Conservation (phyloP, 1,284 basidiomycete genomes). For the Trichosporon sp. region DNA sequence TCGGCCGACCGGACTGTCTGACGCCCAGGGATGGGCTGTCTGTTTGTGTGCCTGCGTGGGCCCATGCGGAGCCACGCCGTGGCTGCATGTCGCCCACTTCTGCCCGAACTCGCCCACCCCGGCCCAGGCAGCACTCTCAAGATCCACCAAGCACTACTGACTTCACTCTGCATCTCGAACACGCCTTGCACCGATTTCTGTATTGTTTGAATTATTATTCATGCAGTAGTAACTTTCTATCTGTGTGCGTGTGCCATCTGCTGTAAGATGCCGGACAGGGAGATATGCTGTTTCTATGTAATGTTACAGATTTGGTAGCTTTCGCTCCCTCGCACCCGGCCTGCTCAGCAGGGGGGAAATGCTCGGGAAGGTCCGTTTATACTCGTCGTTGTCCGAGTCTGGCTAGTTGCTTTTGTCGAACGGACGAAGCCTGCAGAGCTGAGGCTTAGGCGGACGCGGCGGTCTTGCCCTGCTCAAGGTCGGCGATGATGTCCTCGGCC, state of each 20-base stretch:
- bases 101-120: background rate
- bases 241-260: background rate
- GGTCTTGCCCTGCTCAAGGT: conserved; percentile 67
- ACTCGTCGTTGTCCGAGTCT: background rate
- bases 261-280: background rate
- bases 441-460: conserved; percentile 21
- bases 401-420: background rate
- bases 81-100: no score
- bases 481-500: conserved; percentile 68
- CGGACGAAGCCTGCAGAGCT: background rate
- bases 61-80: background rate
- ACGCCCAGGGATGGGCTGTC: background rate
- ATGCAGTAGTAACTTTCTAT: background rate
- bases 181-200: background rate
- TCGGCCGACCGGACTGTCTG: background rate
- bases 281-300: background rate
- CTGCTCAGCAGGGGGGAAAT: background rate
- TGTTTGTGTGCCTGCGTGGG: background rate
- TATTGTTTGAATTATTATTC: background rate
- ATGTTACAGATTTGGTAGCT: background rate
- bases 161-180: background rate
- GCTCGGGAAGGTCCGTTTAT: background rate
- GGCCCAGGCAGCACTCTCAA: no score
- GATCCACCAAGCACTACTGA: background rate
- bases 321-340: background rate